Base-by-base conservation (phyloP, 78 protist genomes). In the Cavenderia fasciculata region DNA sequence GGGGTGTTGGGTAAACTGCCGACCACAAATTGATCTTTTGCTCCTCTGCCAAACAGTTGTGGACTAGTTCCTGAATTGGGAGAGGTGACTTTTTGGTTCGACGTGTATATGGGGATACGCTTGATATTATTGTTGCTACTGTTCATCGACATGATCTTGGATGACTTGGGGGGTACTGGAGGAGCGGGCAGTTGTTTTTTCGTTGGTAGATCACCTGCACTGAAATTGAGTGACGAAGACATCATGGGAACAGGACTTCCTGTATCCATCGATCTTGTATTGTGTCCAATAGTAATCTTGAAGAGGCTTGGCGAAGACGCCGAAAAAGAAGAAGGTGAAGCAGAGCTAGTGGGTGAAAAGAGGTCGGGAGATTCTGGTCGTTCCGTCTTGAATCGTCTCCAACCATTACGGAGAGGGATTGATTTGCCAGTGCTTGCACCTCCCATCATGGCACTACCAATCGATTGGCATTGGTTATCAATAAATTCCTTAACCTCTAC, bases 401-500 rank as follows among this genome's bases (percentile, higher is more conserved):
- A 18, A 18, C 54, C 54, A 14, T 14, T 49, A 14, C 54, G 12
- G 54, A 49, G 27, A 14, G 12, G 12, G 54, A 14, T 14, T 49
- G 54, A 18, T 14, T 49, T 49, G 54, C 12, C 14, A 14, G 27
- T 12, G 54, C 27, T 49, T 14, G 27, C 12, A 14, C 54, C 54
- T 49, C 54, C 54, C 14, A 14, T 14, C 27, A 12, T 12, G 12
- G 54, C 27, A 49, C 27, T 18, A 14, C 27, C 12, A 12, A 14
- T 14, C 54, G 54, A 14, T 14, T 49, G 54, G 54, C 14, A n/a
- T n/a, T n/a, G n/a, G n/a, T n/a, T n/a, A n/a, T n/a, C n/a, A n/a
- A n/a, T n/a, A n/a, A n/a, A 49, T 12, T 65, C 78, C 33, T 82
- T 82, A 10, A 70, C 62, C 41, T 82, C 78, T 31, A 82, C 57